Percentiles rank a stretch among this genome's conserved stretches.
Evolutionary conservation across 1,284 basidiomycete genomes (phyloP).

Genomic region (Pseudozyma sp.): DNA sequence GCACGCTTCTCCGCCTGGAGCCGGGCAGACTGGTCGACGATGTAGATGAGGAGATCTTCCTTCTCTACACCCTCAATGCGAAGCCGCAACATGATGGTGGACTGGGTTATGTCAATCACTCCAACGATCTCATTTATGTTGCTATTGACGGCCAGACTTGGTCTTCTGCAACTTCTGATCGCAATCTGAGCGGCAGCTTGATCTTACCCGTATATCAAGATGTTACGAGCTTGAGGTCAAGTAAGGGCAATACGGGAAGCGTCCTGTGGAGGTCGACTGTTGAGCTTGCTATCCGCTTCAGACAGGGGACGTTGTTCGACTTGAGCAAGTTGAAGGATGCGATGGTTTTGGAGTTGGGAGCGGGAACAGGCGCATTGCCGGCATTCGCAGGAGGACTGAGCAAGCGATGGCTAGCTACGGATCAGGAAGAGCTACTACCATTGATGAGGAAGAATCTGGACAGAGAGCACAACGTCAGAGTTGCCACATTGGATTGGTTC

Average conservation of each 20-base stretch:
- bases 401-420: slow-evolving; percentile 60
- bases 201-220: slow-evolving; percentile 41
- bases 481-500: slow-evolving; percentile 44
- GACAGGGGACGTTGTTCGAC: slow-evolving; percentile 23
- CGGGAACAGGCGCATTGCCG: slow-evolving; percentile 64
- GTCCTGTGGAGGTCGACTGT: slow-evolving; percentile 63
- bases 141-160: slow-evolving; percentile 28
- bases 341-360: slow-evolving; percentile 59
- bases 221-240: slow-evolving; percentile 56
- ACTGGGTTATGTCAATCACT: slow-evolving; percentile 50
- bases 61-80: slow-evolving; percentile 47
- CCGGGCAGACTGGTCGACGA: slow-evolving; percentile 36
- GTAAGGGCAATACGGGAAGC: slow-evolving; percentile 61
- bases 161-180: slow-evolving; percentile 15
- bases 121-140: slow-evolving; percentile 38
- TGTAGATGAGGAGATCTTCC: slow-evolving; percentile 57
- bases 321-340: slow-evolving; percentile 11
- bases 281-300: slow-evolving; percentile 41
- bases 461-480: not conserved
- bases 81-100: slow-evolving; percentile 42
- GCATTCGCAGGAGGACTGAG: slow-evolving; percentile 28
- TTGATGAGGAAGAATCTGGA: slow-evolving; percentile 54
- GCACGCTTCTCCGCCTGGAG: slow-evolving; percentile 6
- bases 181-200: slow-evolving; percentile 27
- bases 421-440: slow-evolving; percentile 52